Percentiles rank a stretch among this genome's conserved stretches.
Conservation (phyloP, 371 early-diverging fungal genomes). For the Parasitella parasitica region DNA sequence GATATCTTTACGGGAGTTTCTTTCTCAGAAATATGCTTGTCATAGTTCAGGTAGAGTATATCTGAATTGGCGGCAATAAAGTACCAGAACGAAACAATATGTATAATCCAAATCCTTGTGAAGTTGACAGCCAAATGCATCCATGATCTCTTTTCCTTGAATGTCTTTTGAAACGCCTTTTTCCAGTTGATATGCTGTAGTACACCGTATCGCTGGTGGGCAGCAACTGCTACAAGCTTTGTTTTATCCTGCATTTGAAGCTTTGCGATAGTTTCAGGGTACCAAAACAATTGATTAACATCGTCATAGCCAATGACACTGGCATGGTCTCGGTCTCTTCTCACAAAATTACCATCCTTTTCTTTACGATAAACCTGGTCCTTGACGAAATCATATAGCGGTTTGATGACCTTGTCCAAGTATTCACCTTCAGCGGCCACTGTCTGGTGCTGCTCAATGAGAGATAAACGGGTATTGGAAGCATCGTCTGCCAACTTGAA, state of each 20-base stretch:
- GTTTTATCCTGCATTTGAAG: conserved; percentile 57
- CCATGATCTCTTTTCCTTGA: conserved; percentile 82
- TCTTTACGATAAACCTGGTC: conserved; percentile 74
- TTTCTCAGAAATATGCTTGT: conserved; percentile 20
- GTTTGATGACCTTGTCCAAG: conserved; percentile 65
- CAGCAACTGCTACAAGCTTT: conserved; percentile 56
- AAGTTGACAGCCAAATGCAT: conserved; percentile 84
- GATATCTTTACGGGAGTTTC: conserved; percentile 56
- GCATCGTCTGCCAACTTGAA: conserved; percentile 75
- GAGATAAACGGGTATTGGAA: background rate
- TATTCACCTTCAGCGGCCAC: conserved; percentile 66
- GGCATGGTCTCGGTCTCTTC: conserved; percentile 79
- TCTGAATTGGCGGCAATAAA: conserved; percentile 71
- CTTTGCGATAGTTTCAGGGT: conserved; percentile 59
- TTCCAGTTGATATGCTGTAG: conserved; percentile 69
- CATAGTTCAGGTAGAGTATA: conserved; percentile 50
- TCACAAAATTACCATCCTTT: conserved; percentile 63
- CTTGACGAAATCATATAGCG: conserved; percentile 75
- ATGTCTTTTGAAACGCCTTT: conserved; percentile 76
- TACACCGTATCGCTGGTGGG: conserved; percentile 58
- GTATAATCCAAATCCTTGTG: conserved; percentile 83
- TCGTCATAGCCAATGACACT: conserved; percentile 84
- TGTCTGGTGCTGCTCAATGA: background rate
- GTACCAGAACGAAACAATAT: conserved; percentile 78
- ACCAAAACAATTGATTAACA: conserved; percentile 86